These are phyloP conservation scores for Aspergillus novofumigatus DNA, from an alignment of 2,329 filamentous ascomycete genomes.

Conservation along the genomic window DNA sequence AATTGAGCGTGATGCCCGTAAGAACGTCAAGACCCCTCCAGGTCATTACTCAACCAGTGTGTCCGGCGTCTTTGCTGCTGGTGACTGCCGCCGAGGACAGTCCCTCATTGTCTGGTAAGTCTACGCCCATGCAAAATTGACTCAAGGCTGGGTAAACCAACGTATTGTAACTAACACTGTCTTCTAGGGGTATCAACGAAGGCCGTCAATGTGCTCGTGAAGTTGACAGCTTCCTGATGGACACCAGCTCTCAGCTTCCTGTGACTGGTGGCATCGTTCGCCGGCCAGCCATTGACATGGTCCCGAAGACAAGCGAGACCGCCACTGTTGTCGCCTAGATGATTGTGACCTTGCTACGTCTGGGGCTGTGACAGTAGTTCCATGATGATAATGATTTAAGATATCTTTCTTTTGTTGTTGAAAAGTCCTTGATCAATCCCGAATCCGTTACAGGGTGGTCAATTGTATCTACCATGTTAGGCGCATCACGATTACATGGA, in stretches of 20 bases:
- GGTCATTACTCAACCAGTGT: constrained; percentile 88
- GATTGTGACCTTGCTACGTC: not conserved
- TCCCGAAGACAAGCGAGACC: constrained; percentile 30
- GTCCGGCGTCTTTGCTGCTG: constrained; percentile 84
- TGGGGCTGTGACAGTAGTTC: not conserved
- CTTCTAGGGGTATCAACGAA: constrained; percentile 84
- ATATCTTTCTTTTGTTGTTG: constrained; percentile 7
- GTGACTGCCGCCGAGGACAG: constrained; percentile 91
- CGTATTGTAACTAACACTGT: constrained; percentile 5
- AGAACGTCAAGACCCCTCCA: constrained; percentile 91
- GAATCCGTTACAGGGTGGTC: not conserved
- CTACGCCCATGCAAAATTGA: not conserved
- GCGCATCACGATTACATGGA: constrained; percentile 3
- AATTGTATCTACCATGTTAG: constrained; percentile 2
- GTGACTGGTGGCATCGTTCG: constrained; percentile 92
- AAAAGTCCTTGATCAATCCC: constrained; percentile 6
- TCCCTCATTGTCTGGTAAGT: constrained; percentile 92
- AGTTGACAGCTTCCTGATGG: constrained; percentile 81
- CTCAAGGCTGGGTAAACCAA: not conserved
- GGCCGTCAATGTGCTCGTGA: constrained; percentile 89
- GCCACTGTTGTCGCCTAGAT: constrained; percentile 28
- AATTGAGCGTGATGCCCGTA: constrained; percentile 85
- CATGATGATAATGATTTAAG: constrained; percentile 16
- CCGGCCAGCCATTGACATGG: constrained; percentile 56
- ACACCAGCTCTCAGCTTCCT: constrained; percentile 69